Conservation (phyloP, 108 stramenopile species). For the Cyclotella atomus region DNA sequence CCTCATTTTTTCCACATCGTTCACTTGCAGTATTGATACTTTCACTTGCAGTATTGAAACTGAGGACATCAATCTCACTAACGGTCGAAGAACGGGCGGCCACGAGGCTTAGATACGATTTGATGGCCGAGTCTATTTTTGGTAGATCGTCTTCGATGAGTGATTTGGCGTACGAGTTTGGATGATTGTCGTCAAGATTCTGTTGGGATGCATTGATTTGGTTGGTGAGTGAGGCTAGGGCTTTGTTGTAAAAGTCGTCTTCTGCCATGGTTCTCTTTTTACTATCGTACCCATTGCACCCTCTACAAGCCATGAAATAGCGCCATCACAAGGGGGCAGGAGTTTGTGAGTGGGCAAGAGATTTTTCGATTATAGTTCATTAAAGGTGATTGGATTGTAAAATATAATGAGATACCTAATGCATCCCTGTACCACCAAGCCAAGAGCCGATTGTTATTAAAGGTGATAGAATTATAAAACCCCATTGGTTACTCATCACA, state of each 20-base stretch:
- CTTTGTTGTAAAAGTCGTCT: constrained; percentile 14
- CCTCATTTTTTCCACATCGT: neutral
- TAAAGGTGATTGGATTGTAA: too few species aligned
- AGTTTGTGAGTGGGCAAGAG: too few species aligned
- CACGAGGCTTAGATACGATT: constrained; percentile 33
- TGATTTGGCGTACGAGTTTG: constrained; percentile 21
- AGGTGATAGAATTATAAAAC: too few species aligned
- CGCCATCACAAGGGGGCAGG: too few species aligned
- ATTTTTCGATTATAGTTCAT: too few species aligned
- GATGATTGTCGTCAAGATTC: neutral
- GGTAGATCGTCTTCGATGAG: constrained; percentile 38
- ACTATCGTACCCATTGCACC: too few species aligned
- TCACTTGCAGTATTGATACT: neutral
- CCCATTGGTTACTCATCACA: too few species aligned
- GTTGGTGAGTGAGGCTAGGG: constrained; percentile 17
- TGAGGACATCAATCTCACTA: constrained; percentile 36
- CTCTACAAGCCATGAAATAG: too few species aligned
- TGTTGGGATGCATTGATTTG: neutral
- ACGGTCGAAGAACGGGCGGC: constrained; percentile 33
- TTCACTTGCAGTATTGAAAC: too few species aligned
- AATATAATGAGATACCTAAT: too few species aligned
- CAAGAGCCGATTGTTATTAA: too few species aligned
- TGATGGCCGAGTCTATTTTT: constrained; percentile 42
- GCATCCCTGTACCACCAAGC: too few species aligned
- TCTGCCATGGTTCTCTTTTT: neutral